Percentiles rank a stretch among this genome's conserved stretches.
Conservation (phyloP, 176 grass and related monocot species). For the Oryza meridionalis region DNA sequence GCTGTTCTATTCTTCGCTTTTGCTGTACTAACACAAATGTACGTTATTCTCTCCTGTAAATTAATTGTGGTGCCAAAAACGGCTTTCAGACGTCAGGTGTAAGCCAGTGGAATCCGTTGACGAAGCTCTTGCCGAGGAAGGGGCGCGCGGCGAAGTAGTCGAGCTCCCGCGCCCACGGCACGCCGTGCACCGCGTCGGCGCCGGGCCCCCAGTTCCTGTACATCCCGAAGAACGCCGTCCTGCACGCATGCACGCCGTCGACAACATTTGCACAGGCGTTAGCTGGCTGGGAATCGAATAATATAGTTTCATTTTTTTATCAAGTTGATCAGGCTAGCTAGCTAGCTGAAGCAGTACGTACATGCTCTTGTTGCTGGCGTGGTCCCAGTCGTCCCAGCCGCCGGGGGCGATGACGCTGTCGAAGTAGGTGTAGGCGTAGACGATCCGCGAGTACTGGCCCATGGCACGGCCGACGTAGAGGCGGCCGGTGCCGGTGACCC, state of each 20-base stretch:
- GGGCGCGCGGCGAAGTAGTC: slow-evolving; percentile 78
- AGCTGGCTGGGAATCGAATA: background rate
- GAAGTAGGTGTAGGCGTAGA: slow-evolving; percentile 97
- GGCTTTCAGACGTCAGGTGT: slow-evolving; percentile 60
- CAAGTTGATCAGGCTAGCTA: too few species aligned
- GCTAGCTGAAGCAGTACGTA: slow-evolving; percentile 43
- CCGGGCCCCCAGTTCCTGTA: slow-evolving; percentile 89
- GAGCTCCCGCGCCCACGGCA: slow-evolving; percentile 86
- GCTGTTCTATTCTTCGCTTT: slow-evolving; percentile 1
- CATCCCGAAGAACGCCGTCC: slow-evolving; percentile 90
- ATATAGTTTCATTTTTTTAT: too few species aligned
- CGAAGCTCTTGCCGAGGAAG: slow-evolving; percentile 88
- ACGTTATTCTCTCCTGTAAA: background rate
- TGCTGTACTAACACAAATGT: slow-evolving; percentile 32
- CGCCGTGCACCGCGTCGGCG: slow-evolving; percentile 71
- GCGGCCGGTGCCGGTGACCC: slow-evolving; percentile 71
- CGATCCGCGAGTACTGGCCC: slow-evolving; percentile 98
- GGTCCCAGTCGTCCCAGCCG: slow-evolving; percentile 96
- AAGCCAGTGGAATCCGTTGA: slow-evolving; percentile 97
- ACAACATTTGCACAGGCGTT: background rate
- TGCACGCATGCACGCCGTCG: slow-evolving; percentile 10
- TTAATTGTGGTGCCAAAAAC: background rate
- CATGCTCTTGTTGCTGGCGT: slow-evolving; percentile 95
- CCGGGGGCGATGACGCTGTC: slow-evolving; percentile 83
- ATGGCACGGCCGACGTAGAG: slow-evolving; percentile 92